Conservation (phyloP, 116 monocot genomes). For the Cymodocea nodosa region DNA sequence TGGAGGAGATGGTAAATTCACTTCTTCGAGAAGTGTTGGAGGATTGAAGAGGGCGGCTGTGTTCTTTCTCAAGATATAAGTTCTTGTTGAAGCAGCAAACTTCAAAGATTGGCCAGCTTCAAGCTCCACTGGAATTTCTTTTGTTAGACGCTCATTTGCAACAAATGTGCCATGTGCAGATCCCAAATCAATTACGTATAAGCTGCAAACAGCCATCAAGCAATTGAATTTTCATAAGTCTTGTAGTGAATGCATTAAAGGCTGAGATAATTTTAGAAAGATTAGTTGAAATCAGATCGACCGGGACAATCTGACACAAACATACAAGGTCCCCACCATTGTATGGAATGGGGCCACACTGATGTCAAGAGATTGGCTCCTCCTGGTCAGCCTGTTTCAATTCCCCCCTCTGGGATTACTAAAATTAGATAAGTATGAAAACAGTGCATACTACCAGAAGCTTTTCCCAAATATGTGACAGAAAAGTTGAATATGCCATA, state of each 20-base stretch:
- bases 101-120: slow-evolving; percentile 84
- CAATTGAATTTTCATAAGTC: background rate
- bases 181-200: slow-evolving; percentile 96
- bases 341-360: too few relatives aligned
- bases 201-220: slow-evolving; percentile 33
- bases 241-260: background rate
- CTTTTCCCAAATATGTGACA: too few relatives aligned
- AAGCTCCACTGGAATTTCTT: slow-evolving; percentile 82
- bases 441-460: too few relatives aligned
- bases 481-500: too few relatives aligned
- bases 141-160: slow-evolving; percentile 80
- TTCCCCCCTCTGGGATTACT: too few relatives aligned
- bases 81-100: slow-evolving; percentile 95
- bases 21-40: slow-evolving; percentile 34
- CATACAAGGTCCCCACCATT: too few relatives aligned
- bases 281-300: too few relatives aligned
- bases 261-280: too few relatives aligned
- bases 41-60: slow-evolving; percentile 57
- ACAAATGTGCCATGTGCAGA: slow-evolving; percentile 98
- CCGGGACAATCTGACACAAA: too few relatives aligned
- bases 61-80: slow-evolving; percentile 76
- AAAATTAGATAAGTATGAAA: too few relatives aligned
- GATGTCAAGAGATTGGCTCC: too few relatives aligned
- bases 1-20: slow-evolving; percentile 77
- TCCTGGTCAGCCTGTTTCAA: too few relatives aligned